Conservation (phyloP, 148 eudicot species). For the Talinum fruticosum region DNA sequence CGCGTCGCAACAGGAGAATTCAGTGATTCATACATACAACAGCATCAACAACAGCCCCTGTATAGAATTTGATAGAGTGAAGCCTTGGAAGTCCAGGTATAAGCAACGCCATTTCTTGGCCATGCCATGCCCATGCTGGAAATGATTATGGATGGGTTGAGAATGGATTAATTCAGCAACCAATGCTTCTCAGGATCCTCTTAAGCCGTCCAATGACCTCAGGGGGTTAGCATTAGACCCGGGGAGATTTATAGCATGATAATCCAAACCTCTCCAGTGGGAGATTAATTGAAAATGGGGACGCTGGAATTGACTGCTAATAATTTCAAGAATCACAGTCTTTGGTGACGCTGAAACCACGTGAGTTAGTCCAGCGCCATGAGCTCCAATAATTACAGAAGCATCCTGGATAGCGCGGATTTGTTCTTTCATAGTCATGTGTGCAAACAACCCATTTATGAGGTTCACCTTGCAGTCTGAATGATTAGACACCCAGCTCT, state of each 20-base stretch:
- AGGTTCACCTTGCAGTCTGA: slow-evolving; percentile 56
- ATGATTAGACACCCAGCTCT: slow-evolving; percentile 54
- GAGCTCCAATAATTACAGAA: slow-evolving; percentile 85
- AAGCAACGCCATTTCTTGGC: not conserved
- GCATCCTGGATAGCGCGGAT: slow-evolving; percentile 89
- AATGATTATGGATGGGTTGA: not conserved
- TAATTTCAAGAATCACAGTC: slow-evolving; percentile 75
- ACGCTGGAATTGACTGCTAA: slow-evolving; percentile 67
- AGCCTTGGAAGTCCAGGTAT: not conserved
- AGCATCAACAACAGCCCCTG: not conserved
- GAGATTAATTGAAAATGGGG: slow-evolving; percentile 86
- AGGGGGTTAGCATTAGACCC: slow-evolving; percentile 65
- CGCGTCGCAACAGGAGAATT: not conserved
- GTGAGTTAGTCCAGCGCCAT: slow-evolving; percentile 98
- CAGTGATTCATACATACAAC: not conserved
- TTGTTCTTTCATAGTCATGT: slow-evolving; percentile 95
- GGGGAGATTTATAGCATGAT: slow-evolving; percentile 62
- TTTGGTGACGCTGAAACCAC: slow-evolving; percentile 73
- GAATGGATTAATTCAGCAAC: slow-evolving; percentile 43
- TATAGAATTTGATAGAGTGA: not conserved
- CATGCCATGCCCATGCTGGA: not conserved
- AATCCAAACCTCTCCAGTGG: slow-evolving; percentile 85
- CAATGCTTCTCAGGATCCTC: slow-evolving; percentile 54
- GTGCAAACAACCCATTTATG: slow-evolving; percentile 81
- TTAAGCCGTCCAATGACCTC: slow-evolving; percentile 54